Base-by-base conservation (phyloP, 139 green algal species). In the Picochlorum sp. region DNA sequence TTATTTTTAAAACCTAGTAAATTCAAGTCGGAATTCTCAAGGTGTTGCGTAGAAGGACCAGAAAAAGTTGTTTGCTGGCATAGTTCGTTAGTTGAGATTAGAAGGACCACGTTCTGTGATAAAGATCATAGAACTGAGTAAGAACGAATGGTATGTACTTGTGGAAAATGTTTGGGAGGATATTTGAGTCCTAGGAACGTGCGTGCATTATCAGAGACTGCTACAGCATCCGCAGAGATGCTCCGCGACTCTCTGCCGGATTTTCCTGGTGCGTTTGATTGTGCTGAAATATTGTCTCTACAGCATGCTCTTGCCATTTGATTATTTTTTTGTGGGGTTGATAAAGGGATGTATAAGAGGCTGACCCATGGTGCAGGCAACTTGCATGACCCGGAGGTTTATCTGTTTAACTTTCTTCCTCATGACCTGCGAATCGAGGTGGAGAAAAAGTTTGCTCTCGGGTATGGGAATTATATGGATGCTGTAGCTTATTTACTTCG, bases 391-490 rank as follows among this genome's bases (percentile, higher is more conserved):
- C 65, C 65, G 1, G 35, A 68, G 22, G 58, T 63, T 9, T 73
- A 58, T n/a, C 41, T 73, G n/a, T 18, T 73, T 3, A 36, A 73
- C 36, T 73, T 40, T 26, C 35, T 57, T 30, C 58, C 65, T 30
- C 65, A 58, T 16, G 65, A 73, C 24, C 36, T 64, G 50, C 58
- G 65, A 12, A 41, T 73, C 0, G 65, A 73, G 47, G 58, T 68
- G 4, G 29, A 25, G 14, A 58, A 58, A 36, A 49, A 44, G 9
- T 67, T 73, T 31, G 30, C 28, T 24, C 26, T 57, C 25, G 65
- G 65, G 3, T 73, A 58, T 37, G 51, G 45, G 13, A 73, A 73
- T 36, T 61, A 40, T 50, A 68, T 73, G 28, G 26, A 43, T 6
- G 39, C 36, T 9, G 30, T 39, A 4, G 58, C 50, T 0, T 73